phyloP scores from a whole-genome alignment of 192 early-diverging fungal species.

The Fimicolochytrium jonesii region DNA sequence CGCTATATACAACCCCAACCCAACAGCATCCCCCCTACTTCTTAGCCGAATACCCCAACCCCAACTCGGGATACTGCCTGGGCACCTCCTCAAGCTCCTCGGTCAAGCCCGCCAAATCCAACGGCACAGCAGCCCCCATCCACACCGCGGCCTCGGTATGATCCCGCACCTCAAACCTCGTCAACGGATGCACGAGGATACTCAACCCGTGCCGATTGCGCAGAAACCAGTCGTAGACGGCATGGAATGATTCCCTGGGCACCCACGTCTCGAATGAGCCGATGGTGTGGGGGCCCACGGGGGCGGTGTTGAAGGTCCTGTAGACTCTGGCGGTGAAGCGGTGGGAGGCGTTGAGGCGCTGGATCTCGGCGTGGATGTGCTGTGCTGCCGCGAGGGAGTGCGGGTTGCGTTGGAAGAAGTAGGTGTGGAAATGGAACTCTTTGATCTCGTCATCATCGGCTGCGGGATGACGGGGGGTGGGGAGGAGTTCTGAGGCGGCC shows the following conservation, averaged over 20 bases:
- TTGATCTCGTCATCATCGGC: constrained; percentile 56
- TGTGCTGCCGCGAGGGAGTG: background rate
- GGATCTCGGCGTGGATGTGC: constrained; percentile 21
- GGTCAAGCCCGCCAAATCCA: constrained; percentile 38
- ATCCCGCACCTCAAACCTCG: constrained; percentile 44
- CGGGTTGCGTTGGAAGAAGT: constrained; percentile 47
- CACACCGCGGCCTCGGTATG: constrained; percentile 55
- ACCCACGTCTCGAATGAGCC: constrained; percentile 62
- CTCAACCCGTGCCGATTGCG: constrained; percentile 45
- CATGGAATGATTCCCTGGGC: constrained; percentile 56
- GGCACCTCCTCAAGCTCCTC: constrained; percentile 38
- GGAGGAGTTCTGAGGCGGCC: no score
- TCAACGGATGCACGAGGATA: constrained; percentile 63
- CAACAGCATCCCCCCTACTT: no score
- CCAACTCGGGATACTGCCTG: constrained; percentile 58
- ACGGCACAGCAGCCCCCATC: constrained; percentile 52
- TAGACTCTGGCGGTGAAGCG: constrained; percentile 54
- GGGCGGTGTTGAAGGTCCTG: constrained; percentile 20
- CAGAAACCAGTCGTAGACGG: constrained; percentile 51
- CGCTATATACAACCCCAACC: no score
- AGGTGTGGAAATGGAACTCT: constrained; percentile 66
- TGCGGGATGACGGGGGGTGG: no score
- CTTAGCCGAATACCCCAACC: constrained; percentile 53
- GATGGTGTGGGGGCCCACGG: constrained; percentile 58
- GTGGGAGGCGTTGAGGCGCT: constrained; percentile 37